These are phyloP conservation scores for Didymella pomorum DNA, from an alignment of 2,329 filamentous ascomycete genomes.

Conservation along the genomic window DNA sequence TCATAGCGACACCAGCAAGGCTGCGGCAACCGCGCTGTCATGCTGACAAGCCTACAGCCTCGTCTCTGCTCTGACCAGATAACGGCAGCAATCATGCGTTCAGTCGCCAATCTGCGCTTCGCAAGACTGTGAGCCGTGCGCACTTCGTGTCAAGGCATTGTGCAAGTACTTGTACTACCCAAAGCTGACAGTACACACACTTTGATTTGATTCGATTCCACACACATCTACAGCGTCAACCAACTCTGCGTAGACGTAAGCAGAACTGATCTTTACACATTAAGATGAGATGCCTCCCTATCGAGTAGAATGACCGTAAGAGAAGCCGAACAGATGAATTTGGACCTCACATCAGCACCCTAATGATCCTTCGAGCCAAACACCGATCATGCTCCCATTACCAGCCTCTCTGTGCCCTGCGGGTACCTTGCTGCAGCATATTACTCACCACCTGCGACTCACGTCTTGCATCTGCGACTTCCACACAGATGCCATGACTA, in stretches of 20 bases:
- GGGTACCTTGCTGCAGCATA: neutral
- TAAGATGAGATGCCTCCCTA: neutral
- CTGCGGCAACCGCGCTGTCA: neutral
- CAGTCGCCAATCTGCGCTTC: neutral
- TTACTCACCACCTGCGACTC: neutral
- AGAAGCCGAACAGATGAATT: neutral
- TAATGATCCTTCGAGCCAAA: constrained; percentile 6
- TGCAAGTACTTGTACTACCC: neutral
- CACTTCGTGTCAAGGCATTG: neutral
- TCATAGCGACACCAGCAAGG: neutral
- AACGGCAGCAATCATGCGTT: neutral
- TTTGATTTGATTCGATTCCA: neutral
- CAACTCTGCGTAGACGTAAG: neutral
- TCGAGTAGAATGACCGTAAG: neutral
- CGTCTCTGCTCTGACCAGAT: neutral
- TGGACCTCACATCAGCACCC: constrained; percentile 7
- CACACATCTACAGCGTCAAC: neutral
- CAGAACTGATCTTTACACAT: neutral
- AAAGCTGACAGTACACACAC: neutral
- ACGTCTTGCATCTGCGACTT: neutral
- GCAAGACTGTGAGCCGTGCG: neutral
- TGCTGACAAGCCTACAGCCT: neutral
- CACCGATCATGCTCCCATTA: neutral
- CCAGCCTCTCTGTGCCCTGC: too few relatives aligned
- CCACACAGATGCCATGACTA: neutral